Evolutionary conservation across 805 yeast genomes (phyloP).

Genomic region (Sporopachydermia quercuum): DNA sequence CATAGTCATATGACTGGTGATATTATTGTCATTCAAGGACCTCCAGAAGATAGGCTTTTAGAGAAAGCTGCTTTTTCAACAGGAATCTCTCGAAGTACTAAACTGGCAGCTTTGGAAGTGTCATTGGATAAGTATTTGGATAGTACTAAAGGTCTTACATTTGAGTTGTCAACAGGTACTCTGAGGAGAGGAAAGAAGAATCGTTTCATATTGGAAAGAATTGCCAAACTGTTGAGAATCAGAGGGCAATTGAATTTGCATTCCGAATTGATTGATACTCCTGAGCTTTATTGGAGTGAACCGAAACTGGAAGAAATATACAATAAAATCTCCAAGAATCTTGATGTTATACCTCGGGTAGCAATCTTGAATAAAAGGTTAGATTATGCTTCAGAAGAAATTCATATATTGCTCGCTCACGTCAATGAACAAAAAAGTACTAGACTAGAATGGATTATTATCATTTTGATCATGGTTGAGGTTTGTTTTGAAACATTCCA

Average conservation of each 20-base stretch:
- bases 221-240: conserved; percentile 61
- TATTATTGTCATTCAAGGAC: conserved; percentile 48
- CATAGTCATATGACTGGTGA: conserved; percentile 43
- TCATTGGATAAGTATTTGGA: conserved; percentile 55
- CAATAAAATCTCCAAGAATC: conserved; percentile 47
- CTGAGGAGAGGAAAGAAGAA: conserved; percentile 17
- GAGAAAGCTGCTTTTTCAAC: conserved; percentile 84
- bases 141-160: conserved; percentile 49
- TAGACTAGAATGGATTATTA: conserved; percentile 79
- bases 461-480: conserved; percentile 68
- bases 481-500: conserved; percentile 71
- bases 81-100: conserved; percentile 76
- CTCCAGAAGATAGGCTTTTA: conserved; percentile 29
- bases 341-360: conserved; percentile 70
- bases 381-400: conserved; percentile 85
- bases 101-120: conserved; percentile 66
- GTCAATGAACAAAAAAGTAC: conserved; percentile 64
- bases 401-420: conserved; percentile 59
- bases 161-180: conserved; percentile 47
- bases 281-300: conserved; percentile 88
- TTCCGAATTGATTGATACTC: conserved; percentile 81
- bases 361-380: conserved; percentile 68
- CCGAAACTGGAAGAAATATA: conserved; percentile 71
- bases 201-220: conserved; percentile 43
- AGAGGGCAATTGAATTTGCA: conserved; percentile 76